phyloP scores from a whole-genome alignment of 129 eudicot species.

The Escallonia herrerae region DNA sequence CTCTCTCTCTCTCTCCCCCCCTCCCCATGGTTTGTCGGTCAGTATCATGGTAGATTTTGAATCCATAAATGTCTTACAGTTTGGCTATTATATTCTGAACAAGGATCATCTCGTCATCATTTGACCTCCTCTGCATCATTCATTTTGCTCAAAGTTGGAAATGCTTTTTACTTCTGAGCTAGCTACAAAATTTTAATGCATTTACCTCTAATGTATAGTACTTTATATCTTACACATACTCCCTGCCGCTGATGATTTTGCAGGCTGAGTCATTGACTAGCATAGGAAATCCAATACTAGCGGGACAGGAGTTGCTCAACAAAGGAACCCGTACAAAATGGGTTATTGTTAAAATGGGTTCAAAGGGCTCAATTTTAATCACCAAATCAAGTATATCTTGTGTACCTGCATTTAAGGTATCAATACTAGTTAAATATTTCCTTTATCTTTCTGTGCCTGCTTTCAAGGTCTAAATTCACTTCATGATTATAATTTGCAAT shows the following conservation, averaged over 20 bases:
- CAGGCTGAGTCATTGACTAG: constrained; percentile 97
- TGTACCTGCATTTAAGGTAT: constrained; percentile 89
- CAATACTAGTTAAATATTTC: background rate
- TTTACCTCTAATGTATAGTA: background rate
- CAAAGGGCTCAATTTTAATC: constrained; percentile 76
- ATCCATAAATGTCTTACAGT: too few species aligned
- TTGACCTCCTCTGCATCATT: too few species aligned
- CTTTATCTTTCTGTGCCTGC: background rate
- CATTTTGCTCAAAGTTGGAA: too few species aligned
- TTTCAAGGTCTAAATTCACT: background rate
- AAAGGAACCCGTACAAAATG: constrained; percentile 77
- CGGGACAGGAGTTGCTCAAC: constrained; percentile 75
- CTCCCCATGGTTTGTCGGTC: too few species aligned
- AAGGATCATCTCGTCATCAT: too few species aligned
- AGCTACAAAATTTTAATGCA: too few species aligned
- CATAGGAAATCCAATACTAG: constrained; percentile 58
- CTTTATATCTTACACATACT: background rate
- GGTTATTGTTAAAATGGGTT: constrained; percentile 93
- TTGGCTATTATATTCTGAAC: too few species aligned
- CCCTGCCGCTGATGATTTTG: constrained; percentile 1
- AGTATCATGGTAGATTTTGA: too few species aligned
- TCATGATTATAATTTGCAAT: too few species aligned
- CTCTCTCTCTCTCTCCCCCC: too few species aligned
- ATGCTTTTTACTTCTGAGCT: too few species aligned
- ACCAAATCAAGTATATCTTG: constrained; percentile 66